A percentile compares a stretch with the other conserved stretches of the same genome.
These are phyloP conservation scores for Mollisia scopiformis DNA, from an alignment of 2,329 filamentous ascomycete genomes.

Conservation along the genomic window DNA sequence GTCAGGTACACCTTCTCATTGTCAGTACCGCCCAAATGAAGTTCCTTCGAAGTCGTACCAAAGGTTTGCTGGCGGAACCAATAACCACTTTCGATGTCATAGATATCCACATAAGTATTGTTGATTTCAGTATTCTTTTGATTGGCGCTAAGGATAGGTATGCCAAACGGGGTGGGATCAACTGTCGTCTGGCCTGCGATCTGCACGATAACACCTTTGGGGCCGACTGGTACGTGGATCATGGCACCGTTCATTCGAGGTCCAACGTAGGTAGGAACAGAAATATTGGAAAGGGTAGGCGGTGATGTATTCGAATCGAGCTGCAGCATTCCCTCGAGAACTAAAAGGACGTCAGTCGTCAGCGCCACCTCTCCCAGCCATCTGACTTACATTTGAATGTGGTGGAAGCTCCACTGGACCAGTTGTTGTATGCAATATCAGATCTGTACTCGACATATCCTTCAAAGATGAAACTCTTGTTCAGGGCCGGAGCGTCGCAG, in stretches of 20 bases:
- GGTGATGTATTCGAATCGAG: neutral
- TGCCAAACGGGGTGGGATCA: slow-evolving; percentile 7
- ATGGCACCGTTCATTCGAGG: slow-evolving; percentile 17
- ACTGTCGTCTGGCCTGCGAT: slow-evolving; percentile 10
- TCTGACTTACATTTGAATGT: slow-evolving; percentile 8
- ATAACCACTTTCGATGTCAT: slow-evolving; percentile 11
- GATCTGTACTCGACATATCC: slow-evolving; percentile 4
- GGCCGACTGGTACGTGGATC: slow-evolving; percentile 11
- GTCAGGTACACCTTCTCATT: neutral
- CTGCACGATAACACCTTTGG: slow-evolving; percentile 7
- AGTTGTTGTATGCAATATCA: slow-evolving; percentile 6
- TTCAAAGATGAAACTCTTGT: slow-evolving; percentile 10
- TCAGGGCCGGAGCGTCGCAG: slow-evolving; percentile 9
- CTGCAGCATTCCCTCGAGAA: slow-evolving; percentile 10
- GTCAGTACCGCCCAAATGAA: neutral
- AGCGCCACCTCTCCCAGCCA: neutral
- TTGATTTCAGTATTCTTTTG: slow-evolving; percentile 12
- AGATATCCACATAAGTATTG: slow-evolving; percentile 11
- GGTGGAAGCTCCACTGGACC: neutral
- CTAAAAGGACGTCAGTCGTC: neutral
- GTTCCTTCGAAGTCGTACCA: neutral
- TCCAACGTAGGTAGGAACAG: slow-evolving; percentile 8
- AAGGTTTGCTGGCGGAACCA: slow-evolving; percentile 12
- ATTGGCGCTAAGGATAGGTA: slow-evolving; percentile 8
- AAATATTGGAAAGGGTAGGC: slow-evolving; percentile 9